Base-by-base conservation (phyloP, 2,329 filamentous ascomycete species). In the Periconia sp. region DNA sequence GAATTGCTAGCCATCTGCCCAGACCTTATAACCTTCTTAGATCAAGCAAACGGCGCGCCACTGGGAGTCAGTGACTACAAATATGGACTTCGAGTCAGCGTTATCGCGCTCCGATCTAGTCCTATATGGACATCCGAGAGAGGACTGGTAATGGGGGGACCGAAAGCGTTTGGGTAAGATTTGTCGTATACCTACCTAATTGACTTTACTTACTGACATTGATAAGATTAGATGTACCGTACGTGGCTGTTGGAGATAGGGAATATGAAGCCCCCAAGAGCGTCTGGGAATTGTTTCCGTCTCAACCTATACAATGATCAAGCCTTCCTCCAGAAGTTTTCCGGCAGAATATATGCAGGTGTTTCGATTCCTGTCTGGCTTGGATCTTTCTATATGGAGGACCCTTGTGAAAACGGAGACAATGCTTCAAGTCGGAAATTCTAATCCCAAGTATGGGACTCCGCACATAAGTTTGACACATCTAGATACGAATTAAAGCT, bases 61-160 rank as follows among this genome's bases (percentile, higher is more conserved):
- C 19, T 48, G 22, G 46, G 40, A 4, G 36, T 41, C 12, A 34
- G 38, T 19, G 40, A 48, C 21, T 38, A 35, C 11, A 22, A 33
- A 9, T 48, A 44, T 16, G 46, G 46, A 7, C 15, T 48, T 2
- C 28, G 36, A 11, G 46, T 45, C 8, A 45, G 29, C 31, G 40
- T 48, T 10, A 37, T 45, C 19, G 46, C 30, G 13, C 19, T 48
- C 6, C 30, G 30, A 18, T 40, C 46, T 3, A 37, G 28, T 31
- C 43, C 43, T 4, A 13, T 46, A 4, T 46, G 43, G 43, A 46
- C 37, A 21, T 40, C 34, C 6, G 28, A 44, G 31, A 38, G 38
- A 24, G 41, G 46, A 16, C 28, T 43, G 33, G 29, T n/a, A 3
- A 26, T 36, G 19, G 33, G 46, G 19, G 40, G 46, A 1, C 36